Base-by-base conservation (phyloP, 164 flowering plant genomes). In the Paratinospora sagittata region DNA sequence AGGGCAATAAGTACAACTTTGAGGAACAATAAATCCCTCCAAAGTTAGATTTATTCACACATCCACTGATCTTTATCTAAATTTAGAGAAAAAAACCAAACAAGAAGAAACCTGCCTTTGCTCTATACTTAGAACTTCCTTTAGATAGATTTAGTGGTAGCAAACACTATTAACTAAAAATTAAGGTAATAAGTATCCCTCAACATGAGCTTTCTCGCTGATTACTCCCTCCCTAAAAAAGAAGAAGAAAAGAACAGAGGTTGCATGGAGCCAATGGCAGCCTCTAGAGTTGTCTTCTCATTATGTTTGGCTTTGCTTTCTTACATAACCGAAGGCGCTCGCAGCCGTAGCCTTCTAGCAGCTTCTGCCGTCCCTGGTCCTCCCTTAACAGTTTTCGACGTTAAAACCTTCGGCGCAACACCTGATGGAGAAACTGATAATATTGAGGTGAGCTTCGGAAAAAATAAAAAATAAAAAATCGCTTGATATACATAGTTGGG, bases 341-440 rank as follows among this genome's bases (percentile, higher is more conserved):
- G 47, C 37, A 16, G 9, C 33, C 70, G 39, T 10, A 21, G 41
- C 24, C 63, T 52, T 13, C 63, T 8, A 49, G 14, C 23, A 12
- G 57, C 49, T n/a, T n/a, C n/a, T n/a, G n/a, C n/a, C n/a, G n/a
- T n/a, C n/a, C n/a, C n/a, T 65, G 81, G 26, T 27, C 33, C 52
- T 23, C 72, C 69, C 23, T 66, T 61, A 64, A 67, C 78, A 26
- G 73, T 81, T 70, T 82, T 82, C 69, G 74, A 79, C 45, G 81
- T 81, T 52, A 67, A 71, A 19, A 21, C 39, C 0, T 72, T 36
- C 49, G 87, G 87, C 17, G 89, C 87, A 12, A 69, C 37, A 52
- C 47, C 79, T 0, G 80, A 78, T 71, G 83, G 74, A n/a, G 60
- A 37, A 47, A 69, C 58, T 8, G 83, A 86, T 14, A 74, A 73